Evolutionary conservation across 1,284 basidiomycete species (phyloP).

Genomic region (Kalmanozyma brasiliensis): DNA sequence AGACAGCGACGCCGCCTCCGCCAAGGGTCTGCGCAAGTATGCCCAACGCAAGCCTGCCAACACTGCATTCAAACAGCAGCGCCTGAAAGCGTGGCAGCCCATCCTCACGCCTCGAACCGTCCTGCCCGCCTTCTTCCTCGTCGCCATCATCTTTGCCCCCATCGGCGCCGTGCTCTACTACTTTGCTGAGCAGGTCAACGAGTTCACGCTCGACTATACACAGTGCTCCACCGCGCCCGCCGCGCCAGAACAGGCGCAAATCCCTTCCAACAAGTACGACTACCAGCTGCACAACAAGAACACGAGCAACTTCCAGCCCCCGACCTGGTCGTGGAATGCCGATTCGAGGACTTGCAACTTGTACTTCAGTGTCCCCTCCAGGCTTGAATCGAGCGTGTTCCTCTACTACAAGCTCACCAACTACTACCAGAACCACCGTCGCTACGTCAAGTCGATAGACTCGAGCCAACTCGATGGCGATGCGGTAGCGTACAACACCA

Average conservation of each 20-base stretch:
- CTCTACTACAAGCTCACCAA: slow-evolving; percentile 86
- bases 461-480: slow-evolving; percentile 86
- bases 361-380: slow-evolving; percentile 74
- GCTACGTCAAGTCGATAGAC: slow-evolving; percentile 93
- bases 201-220: slow-evolving; percentile 96
- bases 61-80: slow-evolving; percentile 99
- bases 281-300: slow-evolving; percentile 72
- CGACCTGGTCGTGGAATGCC: slow-evolving; percentile 52
- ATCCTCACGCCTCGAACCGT: slow-evolving; percentile 98
- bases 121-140: slow-evolving; percentile 92
- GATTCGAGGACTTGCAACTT: slow-evolving; percentile 52
- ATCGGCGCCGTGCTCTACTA: slow-evolving; percentile 82
- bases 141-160: slow-evolving; percentile 93
- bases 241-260: slow-evolving; percentile 69
- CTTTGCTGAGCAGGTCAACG: slow-evolving; percentile 77
- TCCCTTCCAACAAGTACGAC: slow-evolving; percentile 76
- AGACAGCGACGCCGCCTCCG: slow-evolving; percentile 40
- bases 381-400: slow-evolving; percentile 81
- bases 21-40: slow-evolving; percentile 57
- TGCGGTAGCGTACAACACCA: slow-evolving; percentile 70
- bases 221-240: slow-evolving; percentile 72
- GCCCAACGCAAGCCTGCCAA: slow-evolving; percentile 69
- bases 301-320: slow-evolving; percentile 61
- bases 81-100: slow-evolving; percentile 99
- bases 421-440: slow-evolving; percentile 94